Evolutionary conservation across 2,329 filamentous ascomycete species (phyloP), one percentile per base, ranked within the genome.

Genomic region (Pestalotiopsis sp.): DNA sequence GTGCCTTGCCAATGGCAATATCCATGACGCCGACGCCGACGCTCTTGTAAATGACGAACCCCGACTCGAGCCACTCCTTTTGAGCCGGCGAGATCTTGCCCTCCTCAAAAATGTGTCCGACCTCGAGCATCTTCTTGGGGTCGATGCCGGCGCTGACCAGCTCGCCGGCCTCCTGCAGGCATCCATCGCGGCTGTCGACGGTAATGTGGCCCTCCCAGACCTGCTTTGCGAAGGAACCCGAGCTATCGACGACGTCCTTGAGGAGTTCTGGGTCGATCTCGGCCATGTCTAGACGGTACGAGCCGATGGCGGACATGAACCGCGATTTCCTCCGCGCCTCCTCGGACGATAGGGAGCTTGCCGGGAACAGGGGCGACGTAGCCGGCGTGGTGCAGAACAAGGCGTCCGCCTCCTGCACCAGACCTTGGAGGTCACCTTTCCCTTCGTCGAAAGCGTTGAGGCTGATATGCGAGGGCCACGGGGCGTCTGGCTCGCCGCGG

Each of bases 1-100:
- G 13, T 39, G 27, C 27, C 27, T 36, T 13, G 12, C 59, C 59
- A 9, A 61, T 61, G 5, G 59, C 25, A 20, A 61, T 61, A n/a
- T 62, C 59, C 59, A 62, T 62, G 25, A 62, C 27, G n/a, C 59
- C 59, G 11, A 62, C 36, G 2, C 59, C 59, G 13, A 62, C 59
- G 31, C 59, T 62, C 36, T 62, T 62, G 59, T 62, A 62, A 39
- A 62, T 62, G 25, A 62, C 59, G 3, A 39, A 39, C 4, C 59
- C 59, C 13, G 27, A 20, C 17, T 62, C n/a, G 27, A 62, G 59
- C 59, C 59, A 62, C 59, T 62, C n/a, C 17, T 39, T 36, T 12
- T 38, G 25, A n/a, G 27, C 59, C 5, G 25, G 13, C 9, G 7
- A 4, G 3, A 52, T 2, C 20, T 52, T 52, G 17, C 57, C 27